Percentiles rank a stretch among this genome's conserved stretches.
Conservation (phyloP, 2,329 filamentous ascomycete species). For the Monilinia fructicola region DNA sequence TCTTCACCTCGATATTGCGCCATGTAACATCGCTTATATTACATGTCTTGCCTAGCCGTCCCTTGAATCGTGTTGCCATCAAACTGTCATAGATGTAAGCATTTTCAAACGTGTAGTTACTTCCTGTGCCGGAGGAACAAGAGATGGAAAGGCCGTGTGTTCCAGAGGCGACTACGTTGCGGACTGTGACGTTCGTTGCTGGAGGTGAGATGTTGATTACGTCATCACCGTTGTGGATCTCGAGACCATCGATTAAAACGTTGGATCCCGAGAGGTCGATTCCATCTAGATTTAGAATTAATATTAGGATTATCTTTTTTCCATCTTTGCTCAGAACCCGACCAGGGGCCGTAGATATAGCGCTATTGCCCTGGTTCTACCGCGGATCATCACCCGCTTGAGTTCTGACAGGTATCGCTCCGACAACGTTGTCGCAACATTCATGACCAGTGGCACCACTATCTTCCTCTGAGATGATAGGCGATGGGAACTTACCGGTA, state of each 20-base stretch:
- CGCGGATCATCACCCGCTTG: background rate
- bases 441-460: background rate
- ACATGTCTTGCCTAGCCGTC: background rate
- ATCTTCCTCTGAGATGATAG: background rate
- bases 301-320: background rate
- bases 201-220: conserved; percentile 18
- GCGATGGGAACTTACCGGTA: background rate
- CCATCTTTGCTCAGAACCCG: background rate
- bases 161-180: conserved; percentile 16
- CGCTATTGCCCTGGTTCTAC: background rate
- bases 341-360: background rate
- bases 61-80: conserved; percentile 19
- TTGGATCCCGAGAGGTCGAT: conserved; percentile 18
- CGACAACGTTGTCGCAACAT: background rate
- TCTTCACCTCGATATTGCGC: conserved; percentile 16
- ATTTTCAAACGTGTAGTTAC: conserved; percentile 19
- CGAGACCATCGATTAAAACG: conserved; percentile 17
- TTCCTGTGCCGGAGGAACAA: background rate
- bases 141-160: conserved; percentile 19
- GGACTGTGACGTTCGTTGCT: conserved; percentile 8
- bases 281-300: background rate
- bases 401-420: background rate
- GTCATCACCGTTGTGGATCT: conserved; percentile 21
- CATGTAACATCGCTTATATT: conserved; percentile 11
- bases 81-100: conserved; percentile 16